Conservation (phyloP, 805 yeast genomes). For the Babjeviella inositovora region DNA sequence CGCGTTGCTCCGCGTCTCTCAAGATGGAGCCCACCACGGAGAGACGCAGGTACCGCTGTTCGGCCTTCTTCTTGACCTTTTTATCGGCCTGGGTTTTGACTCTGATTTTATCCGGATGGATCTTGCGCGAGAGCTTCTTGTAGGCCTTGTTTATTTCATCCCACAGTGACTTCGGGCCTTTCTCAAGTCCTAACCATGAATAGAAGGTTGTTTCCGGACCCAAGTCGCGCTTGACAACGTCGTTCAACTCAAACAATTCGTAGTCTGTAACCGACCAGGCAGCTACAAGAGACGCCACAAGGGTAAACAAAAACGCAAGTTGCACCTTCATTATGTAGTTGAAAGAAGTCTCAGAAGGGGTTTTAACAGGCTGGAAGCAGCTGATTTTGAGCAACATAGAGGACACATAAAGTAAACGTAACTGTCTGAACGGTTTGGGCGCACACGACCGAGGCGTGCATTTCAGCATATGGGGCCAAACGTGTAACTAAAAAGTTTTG, state of each 20-base stretch:
- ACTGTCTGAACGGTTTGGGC: too few species aligned
- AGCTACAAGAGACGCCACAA: too few species aligned
- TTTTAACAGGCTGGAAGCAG: too few species aligned
- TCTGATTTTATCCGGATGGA: slow-evolving; percentile 76
- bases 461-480: too few species aligned
- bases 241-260: slow-evolving; percentile 64
- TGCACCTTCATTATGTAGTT: too few species aligned
- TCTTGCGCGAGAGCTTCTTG: slow-evolving; percentile 48
- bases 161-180: slow-evolving; percentile 20
- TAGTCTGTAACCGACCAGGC: slow-evolving; percentile 58
- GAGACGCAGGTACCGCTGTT: slow-evolving; percentile 62
- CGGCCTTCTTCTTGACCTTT: slow-evolving; percentile 26
- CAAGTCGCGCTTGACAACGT: slow-evolving; percentile 43
- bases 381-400: too few species aligned
- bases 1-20: slow-evolving; percentile 38
- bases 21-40: slow-evolving; percentile 65
- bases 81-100: slow-evolving; percentile 11
- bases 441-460: too few species aligned
- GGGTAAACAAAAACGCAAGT: slow-evolving; percentile 5
- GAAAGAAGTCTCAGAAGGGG: too few species aligned
- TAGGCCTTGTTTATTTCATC: slow-evolving; percentile 51
- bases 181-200: slow-evolving; percentile 39
- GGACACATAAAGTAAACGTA: too few species aligned
- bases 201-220: slow-evolving; percentile 53
- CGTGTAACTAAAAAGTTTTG: too few species aligned